Conservation (phyloP, 1,284 basidiomycete genomes). For the Exobasidium rhododendri region DNA sequence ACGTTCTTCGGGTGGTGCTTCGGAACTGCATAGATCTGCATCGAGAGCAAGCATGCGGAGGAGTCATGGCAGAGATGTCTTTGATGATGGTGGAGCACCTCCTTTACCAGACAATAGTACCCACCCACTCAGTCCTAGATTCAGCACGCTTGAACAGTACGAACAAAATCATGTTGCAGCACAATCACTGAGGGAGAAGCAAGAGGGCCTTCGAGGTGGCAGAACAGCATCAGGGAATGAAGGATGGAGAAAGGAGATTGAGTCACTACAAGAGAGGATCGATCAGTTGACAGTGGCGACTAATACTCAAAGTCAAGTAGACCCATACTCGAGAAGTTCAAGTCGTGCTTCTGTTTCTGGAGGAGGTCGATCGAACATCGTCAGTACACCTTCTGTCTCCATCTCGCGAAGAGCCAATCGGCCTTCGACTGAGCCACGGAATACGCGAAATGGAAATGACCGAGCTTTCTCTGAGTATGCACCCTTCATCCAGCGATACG, state of each 20-base stretch:
- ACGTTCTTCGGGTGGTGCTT: conserved; percentile 37
- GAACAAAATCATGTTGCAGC: neutral
- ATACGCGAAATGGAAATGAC: neutral
- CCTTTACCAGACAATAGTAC: neutral
- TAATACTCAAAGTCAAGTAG: neutral
- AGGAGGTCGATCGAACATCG: neutral
- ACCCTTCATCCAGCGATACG: neutral
- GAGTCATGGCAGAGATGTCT: conserved; percentile 31
- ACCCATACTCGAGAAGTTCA: conserved; percentile 1
- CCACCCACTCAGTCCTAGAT: neutral
- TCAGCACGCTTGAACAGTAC: neutral
- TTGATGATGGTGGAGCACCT: conserved; percentile 26
- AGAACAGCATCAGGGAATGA: neutral
- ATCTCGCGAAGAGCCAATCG: neutral
- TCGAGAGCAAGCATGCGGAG: conserved; percentile 36
- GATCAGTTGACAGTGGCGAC: conserved; percentile 5
- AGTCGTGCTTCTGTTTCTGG: conserved; percentile 11
- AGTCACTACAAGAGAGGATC: conserved; percentile 1
- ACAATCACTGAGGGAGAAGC: neutral
- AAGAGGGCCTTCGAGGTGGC: neutral
- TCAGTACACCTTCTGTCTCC: conserved; percentile 3
- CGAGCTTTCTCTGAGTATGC: neutral
- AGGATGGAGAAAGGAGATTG: neutral
- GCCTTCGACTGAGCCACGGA: conserved; percentile 9
- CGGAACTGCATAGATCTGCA: conserved; percentile 34